Conservation (phyloP, 441 rosid species). For the Euphorbia schlechtendalii region DNA sequence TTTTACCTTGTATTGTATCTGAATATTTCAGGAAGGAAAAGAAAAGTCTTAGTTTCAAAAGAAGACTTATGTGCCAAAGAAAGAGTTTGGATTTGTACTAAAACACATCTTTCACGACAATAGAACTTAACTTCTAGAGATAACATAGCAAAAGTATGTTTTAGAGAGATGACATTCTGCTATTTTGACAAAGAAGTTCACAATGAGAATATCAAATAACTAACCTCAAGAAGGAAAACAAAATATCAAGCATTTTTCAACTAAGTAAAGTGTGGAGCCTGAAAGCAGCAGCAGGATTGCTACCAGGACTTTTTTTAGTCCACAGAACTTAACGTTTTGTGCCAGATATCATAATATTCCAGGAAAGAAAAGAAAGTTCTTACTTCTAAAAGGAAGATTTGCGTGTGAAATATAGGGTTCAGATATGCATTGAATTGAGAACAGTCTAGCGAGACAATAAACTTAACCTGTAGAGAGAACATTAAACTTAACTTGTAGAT, state of each 20-base stretch:
- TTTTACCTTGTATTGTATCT: neutral
- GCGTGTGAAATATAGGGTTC: neutral
- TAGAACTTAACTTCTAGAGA: neutral
- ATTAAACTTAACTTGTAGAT: too few species aligned
- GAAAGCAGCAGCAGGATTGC: neutral
- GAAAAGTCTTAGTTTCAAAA: neutral
- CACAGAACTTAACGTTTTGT: too few species aligned
- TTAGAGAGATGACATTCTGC: neutral
- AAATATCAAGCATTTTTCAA: too few species aligned
- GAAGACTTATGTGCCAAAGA: neutral
- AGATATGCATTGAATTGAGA: neutral
- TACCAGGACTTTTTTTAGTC: neutral
- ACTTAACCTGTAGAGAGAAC: neutral
- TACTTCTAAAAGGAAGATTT: neutral
- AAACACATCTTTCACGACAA: neutral
- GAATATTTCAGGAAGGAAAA: neutral
- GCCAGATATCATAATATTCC: neutral
- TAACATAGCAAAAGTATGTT: neutral
- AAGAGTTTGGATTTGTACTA: neutral
- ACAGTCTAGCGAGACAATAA: neutral
- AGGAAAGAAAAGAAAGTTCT: neutral
- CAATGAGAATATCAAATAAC: neutral
- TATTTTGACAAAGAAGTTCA: neutral
- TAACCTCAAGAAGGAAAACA: neutral
- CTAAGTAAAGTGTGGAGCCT: neutral